phyloP scores from a whole-genome alignment of 305 asterid genomes.

The Solanum chacoense region DNA sequence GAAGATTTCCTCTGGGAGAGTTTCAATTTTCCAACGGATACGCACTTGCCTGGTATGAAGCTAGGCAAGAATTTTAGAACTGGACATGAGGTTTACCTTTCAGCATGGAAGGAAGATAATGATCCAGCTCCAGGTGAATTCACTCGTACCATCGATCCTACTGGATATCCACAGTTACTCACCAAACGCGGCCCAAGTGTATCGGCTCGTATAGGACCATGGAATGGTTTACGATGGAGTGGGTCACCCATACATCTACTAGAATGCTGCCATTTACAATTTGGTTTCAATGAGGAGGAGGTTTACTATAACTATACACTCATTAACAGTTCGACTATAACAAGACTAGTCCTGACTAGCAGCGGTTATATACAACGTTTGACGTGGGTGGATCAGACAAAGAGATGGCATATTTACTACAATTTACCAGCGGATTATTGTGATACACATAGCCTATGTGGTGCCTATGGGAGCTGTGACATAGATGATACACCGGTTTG shows the following conservation, averaged over 20 bases:
- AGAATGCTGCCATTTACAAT: not conserved
- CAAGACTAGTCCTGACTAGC: not conserved
- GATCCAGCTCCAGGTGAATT: conserved; percentile 6
- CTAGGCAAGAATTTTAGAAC: not conserved
- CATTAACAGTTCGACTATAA: not conserved
- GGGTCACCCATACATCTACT: not conserved
- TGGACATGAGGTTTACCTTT: not conserved
- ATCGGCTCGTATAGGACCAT: not conserved
- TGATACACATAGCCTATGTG: conserved; percentile 4
- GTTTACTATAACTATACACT: not conserved
- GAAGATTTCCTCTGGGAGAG: not conserved
- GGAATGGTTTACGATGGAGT: not conserved
- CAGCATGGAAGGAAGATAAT: not conserved
- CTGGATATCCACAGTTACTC: not conserved
- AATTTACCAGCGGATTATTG: not conserved
- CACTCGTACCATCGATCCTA: not conserved
- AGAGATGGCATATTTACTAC: not conserved
- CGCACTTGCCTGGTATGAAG: not conserved
- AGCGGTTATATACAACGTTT: not conserved
- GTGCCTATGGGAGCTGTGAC: conserved; percentile 3
- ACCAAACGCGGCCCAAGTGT: not conserved
- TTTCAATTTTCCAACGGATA: conserved; percentile 2
- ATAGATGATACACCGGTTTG: not conserved
- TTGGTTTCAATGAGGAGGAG: not conserved
- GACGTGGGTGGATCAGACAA: not conserved